A percentile compares a stretch with the other conserved stretches of the same genome.
These are phyloP conservation scores for Sarcodon sp. DNA, from an alignment of 768 basidiomycete species.

Conservation along the genomic window DNA sequence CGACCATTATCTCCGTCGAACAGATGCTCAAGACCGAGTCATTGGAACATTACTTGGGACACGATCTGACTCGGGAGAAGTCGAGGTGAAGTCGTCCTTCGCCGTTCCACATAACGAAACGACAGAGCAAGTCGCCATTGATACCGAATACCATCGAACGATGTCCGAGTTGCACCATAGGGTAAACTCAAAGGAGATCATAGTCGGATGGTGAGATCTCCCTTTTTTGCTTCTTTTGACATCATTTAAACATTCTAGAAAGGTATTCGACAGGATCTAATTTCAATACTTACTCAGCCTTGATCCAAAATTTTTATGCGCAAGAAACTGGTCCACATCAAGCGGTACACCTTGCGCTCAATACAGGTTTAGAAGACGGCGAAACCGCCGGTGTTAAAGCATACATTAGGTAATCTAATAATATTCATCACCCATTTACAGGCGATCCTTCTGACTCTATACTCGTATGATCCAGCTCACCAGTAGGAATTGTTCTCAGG, in stretches of 20 bases:
- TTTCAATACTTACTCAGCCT: constrained; percentile 88
- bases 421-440: neutral
- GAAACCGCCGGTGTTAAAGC: constrained; percentile 68
- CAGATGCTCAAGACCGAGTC: constrained; percentile 71
- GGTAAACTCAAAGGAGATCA: constrained; percentile 75
- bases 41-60: constrained; percentile 91
- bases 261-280: constrained; percentile 92
- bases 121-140: constrained; percentile 86
- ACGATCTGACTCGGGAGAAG: constrained; percentile 36
- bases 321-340: constrained; percentile 83
- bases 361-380: constrained; percentile 64
- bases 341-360: constrained; percentile 83
- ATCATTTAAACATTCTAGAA: neutral
- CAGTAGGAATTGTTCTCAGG: constrained; percentile 80
- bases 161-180: constrained; percentile 88
- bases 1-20: constrained; percentile 90
- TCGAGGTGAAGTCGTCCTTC: constrained; percentile 79
- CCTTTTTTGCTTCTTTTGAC: neutral
- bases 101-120: constrained; percentile 90
- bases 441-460: neutral
- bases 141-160: constrained; percentile 90
- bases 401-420: constrained; percentile 63
- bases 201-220: constrained; percentile 84
- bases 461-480: constrained; percentile 38
- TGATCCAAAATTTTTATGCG: constrained; percentile 96